Evolutionary conservation across 495 filamentous ascomycete genomes (phyloP).

Genomic region (Melanomma pulvis-pyrius): DNA sequence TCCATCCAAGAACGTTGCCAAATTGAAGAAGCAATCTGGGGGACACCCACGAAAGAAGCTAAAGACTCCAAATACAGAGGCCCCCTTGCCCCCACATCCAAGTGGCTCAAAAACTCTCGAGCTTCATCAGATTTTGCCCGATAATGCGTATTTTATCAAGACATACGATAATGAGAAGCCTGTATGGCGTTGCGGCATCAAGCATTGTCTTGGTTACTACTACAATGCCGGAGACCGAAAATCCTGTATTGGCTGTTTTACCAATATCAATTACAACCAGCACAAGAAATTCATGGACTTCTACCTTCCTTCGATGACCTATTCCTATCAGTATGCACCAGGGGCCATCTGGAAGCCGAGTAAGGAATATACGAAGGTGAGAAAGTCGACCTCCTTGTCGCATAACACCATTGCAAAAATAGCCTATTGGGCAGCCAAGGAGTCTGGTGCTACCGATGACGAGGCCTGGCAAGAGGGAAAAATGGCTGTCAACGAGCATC

Average conservation of each 20-base stretch:
- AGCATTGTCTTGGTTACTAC: slow-evolving; percentile 19
- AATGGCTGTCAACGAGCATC: slow-evolving; percentile 4
- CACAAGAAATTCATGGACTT: slow-evolving; percentile 18
- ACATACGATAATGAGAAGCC: slow-evolving; percentile 1
- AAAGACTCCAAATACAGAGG: neutral
- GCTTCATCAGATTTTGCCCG: slow-evolving; percentile 11
- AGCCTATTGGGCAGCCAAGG: slow-evolving; percentile 4
- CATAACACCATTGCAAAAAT: slow-evolving; percentile 23
- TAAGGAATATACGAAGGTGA: neutral
- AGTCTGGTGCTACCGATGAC: slow-evolving; percentile 4
- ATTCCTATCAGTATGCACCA: slow-evolving; percentile 5
- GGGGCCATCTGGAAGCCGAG: slow-evolving; percentile 20
- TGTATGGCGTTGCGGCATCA: slow-evolving; percentile 27
- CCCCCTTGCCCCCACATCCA: neutral
- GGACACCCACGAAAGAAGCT: neutral
- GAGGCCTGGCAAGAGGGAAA: slow-evolving; percentile 5
- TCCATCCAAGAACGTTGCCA: neutral
- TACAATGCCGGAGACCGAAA: slow-evolving; percentile 27
- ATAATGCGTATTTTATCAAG: slow-evolving; percentile 9
- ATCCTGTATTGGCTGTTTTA: slow-evolving; percentile 13
- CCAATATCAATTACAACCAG: neutral
- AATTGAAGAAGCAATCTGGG: neutral
- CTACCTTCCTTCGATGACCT: slow-evolving; percentile 14
- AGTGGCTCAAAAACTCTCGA: slow-evolving; percentile 16
- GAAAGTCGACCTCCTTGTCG: neutral